Evolutionary conservation across 1,284 basidiomycete genomes (phyloP).

Genomic region (Stygiomarasmius scandens): DNA sequence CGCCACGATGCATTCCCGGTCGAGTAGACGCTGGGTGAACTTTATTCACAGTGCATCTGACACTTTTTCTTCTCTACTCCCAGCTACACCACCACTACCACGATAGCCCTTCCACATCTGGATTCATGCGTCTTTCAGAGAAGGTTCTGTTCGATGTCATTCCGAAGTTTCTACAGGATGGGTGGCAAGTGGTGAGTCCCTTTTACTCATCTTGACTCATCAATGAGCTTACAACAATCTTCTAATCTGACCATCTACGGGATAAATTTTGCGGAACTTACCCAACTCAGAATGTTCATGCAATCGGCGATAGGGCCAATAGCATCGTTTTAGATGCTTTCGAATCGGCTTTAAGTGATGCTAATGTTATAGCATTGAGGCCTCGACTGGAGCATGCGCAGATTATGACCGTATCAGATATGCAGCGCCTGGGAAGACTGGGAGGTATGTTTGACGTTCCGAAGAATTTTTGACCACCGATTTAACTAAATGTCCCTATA

Average conservation of each 20-base stretch:
- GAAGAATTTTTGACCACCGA: background rate
- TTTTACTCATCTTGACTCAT: no score
- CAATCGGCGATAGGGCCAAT: constrained; percentile 91
- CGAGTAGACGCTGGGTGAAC: constrained; percentile 66
- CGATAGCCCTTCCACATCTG: constrained; percentile 76
- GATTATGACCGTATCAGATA: constrained; percentile 74
- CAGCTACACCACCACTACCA: no score
- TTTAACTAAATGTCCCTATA: no score
- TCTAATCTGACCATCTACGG: no score
- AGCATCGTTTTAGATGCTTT: constrained; percentile 83
- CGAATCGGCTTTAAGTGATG: constrained; percentile 62
- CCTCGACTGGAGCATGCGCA: constrained; percentile 92
- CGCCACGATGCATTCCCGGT: constrained; percentile 27
- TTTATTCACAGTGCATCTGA: constrained; percentile 52
- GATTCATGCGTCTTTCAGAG: constrained; percentile 76
- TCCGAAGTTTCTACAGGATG: constrained; percentile 71
- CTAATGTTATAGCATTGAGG: constrained; percentile 64
- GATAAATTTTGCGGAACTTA: background rate
- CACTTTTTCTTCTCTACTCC: no score
- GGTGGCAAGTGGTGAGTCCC: constrained; percentile 82
- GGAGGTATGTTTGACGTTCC: constrained; percentile 54
- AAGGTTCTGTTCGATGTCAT: constrained; percentile 67
- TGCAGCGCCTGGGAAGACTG: constrained; percentile 74
- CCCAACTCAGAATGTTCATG: constrained; percentile 75
- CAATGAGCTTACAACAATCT: no score